Evolutionary conservation across 1,284 basidiomycete genomes (phyloP).

Genomic region (Trichosporon asahii): DNA sequence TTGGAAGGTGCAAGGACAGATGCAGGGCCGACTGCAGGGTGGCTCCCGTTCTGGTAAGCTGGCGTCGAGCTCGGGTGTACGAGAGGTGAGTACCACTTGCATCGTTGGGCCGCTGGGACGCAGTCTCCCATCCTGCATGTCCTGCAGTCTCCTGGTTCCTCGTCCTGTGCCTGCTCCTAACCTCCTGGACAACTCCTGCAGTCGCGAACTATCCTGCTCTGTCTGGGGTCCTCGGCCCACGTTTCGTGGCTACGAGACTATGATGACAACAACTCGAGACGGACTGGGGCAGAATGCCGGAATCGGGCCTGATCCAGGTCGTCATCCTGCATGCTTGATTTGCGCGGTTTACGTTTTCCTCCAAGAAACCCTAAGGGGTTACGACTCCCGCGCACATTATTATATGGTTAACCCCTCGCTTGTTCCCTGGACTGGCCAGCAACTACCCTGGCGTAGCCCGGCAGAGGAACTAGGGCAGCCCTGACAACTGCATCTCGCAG

Average conservation of each 20-base stretch:
- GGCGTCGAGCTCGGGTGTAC: neutral
- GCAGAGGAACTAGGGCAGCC: neutral
- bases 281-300: neutral
- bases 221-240: neutral
- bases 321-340: neutral
- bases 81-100: neutral
- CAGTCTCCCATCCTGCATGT: no score
- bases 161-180: neutral
- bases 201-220: neutral
- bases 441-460: no score
- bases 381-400: conserved; percentile 5
- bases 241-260: neutral
- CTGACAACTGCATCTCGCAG: neutral
- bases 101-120: no score
- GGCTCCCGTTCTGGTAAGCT: neutral
- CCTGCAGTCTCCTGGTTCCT: neutral
- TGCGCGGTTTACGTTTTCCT: neutral
- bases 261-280: neutral
- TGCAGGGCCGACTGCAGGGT: neutral
- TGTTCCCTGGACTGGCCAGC: no score
- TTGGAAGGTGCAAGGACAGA: neutral
- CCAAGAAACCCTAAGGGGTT: neutral
- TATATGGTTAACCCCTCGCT: conserved; percentile 4
- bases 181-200: neutral
- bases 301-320: neutral